Evolutionary conservation across 2,329 filamentous ascomycete genomes (phyloP).

Genomic region (Claviceps africana): DNA sequence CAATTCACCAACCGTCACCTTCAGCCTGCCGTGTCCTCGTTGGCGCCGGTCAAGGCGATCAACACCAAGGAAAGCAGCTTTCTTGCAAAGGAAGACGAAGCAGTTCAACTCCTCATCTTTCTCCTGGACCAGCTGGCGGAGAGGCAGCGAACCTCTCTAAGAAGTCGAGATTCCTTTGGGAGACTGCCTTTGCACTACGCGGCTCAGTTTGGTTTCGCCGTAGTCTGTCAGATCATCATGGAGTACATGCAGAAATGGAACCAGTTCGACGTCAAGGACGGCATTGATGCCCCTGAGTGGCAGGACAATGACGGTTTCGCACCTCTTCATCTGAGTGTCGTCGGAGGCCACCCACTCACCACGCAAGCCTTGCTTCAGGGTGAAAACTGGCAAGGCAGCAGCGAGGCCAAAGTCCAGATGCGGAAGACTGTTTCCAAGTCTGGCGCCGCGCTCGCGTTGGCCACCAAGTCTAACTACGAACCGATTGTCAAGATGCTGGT

Average conservation of each 20-base stretch:
- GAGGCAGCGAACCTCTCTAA: constrained; percentile 53
- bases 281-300: constrained; percentile 79
- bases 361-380: constrained; percentile 68
- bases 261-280: constrained; percentile 69
- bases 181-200: constrained; percentile 84
- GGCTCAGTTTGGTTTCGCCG: constrained; percentile 84
- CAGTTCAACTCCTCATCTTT: constrained; percentile 51
- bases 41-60: constrained; percentile 42
- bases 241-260: constrained; percentile 79
- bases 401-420: constrained; percentile 46
- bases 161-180: constrained; percentile 61
- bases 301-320: constrained; percentile 87
- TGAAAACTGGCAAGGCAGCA: constrained; percentile 59
- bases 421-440: constrained; percentile 65
- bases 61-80: constrained; percentile 54
- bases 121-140: constrained; percentile 54
- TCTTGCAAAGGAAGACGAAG: constrained; percentile 56
- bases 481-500: constrained; percentile 78
- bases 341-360: constrained; percentile 77
- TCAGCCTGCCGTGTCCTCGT: constrained; percentile 60
- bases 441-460: constrained; percentile 74
- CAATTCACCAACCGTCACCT: constrained; percentile 59
- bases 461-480: constrained; percentile 75
- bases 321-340: constrained; percentile 81
- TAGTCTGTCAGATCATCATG: constrained; percentile 80